phyloP scores from a whole-genome alignment of 1,284 basidiomycete species.

The Wolfiporia cocos region DNA sequence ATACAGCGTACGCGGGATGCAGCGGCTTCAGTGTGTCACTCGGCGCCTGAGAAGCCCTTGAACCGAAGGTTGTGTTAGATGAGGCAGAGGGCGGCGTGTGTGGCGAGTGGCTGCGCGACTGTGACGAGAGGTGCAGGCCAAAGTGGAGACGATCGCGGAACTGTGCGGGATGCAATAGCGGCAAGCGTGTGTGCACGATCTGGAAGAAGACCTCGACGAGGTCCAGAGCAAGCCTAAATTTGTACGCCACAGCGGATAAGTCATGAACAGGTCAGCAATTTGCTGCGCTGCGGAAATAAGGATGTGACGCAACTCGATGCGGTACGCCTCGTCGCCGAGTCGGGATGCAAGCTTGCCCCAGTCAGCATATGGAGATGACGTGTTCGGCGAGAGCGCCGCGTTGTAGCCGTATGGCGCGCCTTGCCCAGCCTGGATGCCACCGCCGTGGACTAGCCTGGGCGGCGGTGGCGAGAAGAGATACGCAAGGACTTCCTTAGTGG shows the following conservation, averaged over 20 bases:
- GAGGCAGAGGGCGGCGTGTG: slow-evolving; percentile 3
- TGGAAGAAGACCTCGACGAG: slow-evolving; percentile 88
- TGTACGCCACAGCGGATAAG: slow-evolving; percentile 4
- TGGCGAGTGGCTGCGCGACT: slow-evolving; percentile 13
- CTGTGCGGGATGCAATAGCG: slow-evolving; percentile 71
- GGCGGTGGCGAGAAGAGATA: slow-evolving; percentile 71
- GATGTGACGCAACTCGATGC: slow-evolving; percentile 49
- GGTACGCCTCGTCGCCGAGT: slow-evolving; percentile 64
- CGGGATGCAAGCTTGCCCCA: slow-evolving; percentile 70
- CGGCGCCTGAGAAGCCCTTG: slow-evolving; percentile 10
- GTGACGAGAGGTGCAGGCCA: slow-evolving; percentile 29
- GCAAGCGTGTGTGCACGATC: slow-evolving; percentile 79
- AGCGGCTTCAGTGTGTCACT: slow-evolving; percentile 14
- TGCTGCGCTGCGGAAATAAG: too few relatives aligned
- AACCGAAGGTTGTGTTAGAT: slow-evolving; percentile 1
- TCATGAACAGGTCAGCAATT: neutral
- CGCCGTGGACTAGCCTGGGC: slow-evolving; percentile 36
- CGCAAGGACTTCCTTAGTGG: slow-evolving; percentile 56
- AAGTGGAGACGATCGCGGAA: slow-evolving; percentile 67
- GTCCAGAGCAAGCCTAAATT: slow-evolving; percentile 73
- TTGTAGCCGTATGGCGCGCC: slow-evolving; percentile 4
- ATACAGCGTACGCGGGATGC: slow-evolving; percentile 18
- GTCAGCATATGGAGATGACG: slow-evolving; percentile 23
- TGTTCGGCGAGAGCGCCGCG: slow-evolving; percentile 4
- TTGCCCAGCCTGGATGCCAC: neutral